These are phyloP conservation scores for Hymenoscyphus occultus DNA, from an alignment of 2,329 filamentous ascomycete species.

Conservation along the genomic window DNA sequence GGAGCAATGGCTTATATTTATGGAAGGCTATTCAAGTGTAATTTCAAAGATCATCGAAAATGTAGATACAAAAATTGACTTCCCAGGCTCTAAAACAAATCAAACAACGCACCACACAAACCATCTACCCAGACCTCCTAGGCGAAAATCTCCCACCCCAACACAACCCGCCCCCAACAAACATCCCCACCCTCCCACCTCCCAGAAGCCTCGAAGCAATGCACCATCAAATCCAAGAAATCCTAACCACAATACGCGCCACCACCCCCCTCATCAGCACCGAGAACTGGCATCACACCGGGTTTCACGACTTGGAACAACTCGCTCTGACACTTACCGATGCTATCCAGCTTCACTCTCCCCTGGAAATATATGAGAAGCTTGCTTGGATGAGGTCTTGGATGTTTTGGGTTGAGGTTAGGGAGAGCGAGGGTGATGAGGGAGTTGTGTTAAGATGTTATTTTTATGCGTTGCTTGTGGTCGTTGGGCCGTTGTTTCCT, in stretches of 20 bases:
- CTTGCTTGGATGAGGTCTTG: slow-evolving; percentile 22
- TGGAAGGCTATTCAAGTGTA: slow-evolving; percentile 24
- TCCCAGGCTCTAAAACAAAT: slow-evolving; percentile 18
- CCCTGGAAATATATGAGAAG: slow-evolving; percentile 19
- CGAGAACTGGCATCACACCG: slow-evolving; percentile 15
- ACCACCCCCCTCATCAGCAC: slow-evolving; percentile 2
- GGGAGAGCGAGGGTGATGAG: slow-evolving; percentile 9
- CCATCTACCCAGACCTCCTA: slow-evolving; percentile 15
- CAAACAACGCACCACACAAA: slow-evolving; percentile 4
- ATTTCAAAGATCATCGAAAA: neutral
- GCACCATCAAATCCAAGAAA: slow-evolving; percentile 3
- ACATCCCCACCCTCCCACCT: neutral
- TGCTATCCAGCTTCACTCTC: slow-evolving; percentile 10
- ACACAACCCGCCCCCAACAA: slow-evolving; percentile 8
- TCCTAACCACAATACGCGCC: slow-evolving; percentile 11
- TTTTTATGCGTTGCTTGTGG: slow-evolving; percentile 20
- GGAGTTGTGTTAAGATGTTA: slow-evolving; percentile 15
- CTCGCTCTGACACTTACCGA: slow-evolving; percentile 12
- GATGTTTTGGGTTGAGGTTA: slow-evolving; percentile 27
- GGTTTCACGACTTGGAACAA: slow-evolving; percentile 19
- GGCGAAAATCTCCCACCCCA: slow-evolving; percentile 13
- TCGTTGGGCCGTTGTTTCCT: slow-evolving; percentile 22
- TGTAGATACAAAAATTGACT: neutral
- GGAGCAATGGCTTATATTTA: slow-evolving; percentile 24
- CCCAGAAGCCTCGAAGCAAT: slow-evolving; percentile 5